Evolutionary conservation across 306 rosid genomes (phyloP), one percentile per base, ranked within the genome.

Genomic region (Cicer bijugum): DNA sequence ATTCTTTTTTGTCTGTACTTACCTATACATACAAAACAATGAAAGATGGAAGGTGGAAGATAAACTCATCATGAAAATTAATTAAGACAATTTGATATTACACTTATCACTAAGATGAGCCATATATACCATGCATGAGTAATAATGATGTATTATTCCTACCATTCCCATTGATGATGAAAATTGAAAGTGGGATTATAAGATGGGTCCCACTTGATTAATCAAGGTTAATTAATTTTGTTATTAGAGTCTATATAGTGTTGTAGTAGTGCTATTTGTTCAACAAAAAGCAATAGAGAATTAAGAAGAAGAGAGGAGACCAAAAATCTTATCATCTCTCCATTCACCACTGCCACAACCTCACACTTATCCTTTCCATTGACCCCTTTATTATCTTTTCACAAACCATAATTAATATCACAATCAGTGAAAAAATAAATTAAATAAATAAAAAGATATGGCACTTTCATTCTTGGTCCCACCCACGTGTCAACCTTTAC

Each of bases 401-500:
- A 40, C 56, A 57, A 48, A 67, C 71, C 53, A 47, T 56, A 71
- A 64, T 65, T 38, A 76, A 71, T 65, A 81, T 81, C 81, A 55
- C 17, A 3, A 75, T 69, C 69, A 37, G n/a, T 61, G 68, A 69
- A 75, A 74, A 62, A 2, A 40, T 1, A 4, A 7, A 33, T 6
- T 1, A 37, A 17, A 3, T 71, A 53, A 17, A 7, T 7, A 6
- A 57, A 59, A 72, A 20, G 4, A 67, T 46, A 80, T 62, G 12
- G 9, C 77, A 75, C 44, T 60, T 15, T 47, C 8, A n/a, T 19
- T 8, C 12, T 4, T 65, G 42, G 78, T 14, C 79, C 51, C 47
- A 40, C 65, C 72, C 86, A 89, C 88, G 93, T 84, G 91, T 88
- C 91, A 11, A 1, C 15, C 11, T 2, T 56, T 75, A 20, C 8